Conservation (phyloP, 1,284 basidiomycete species). For the Peniophora sp. region DNA sequence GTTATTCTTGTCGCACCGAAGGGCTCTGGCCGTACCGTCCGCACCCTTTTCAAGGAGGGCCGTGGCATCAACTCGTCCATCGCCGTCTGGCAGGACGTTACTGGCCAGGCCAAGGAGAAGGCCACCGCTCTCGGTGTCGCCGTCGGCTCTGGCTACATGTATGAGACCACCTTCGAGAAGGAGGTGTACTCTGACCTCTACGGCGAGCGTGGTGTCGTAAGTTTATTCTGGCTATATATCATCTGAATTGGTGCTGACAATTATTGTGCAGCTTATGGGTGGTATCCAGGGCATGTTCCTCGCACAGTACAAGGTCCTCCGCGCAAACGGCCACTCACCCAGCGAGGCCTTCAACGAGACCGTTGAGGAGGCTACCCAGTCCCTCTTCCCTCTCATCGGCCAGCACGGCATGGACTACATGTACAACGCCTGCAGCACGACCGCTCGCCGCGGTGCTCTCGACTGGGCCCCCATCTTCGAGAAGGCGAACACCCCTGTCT, state of each 20-base stretch:
- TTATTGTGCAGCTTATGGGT: slow-evolving; percentile 77
- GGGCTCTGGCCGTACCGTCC: slow-evolving; percentile 97
- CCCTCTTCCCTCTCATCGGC: slow-evolving; percentile 95
- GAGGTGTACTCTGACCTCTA: slow-evolving; percentile 99
- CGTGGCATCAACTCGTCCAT: slow-evolving; percentile 92
- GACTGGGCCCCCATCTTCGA: slow-evolving; percentile 99
- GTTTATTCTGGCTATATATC: slow-evolving; percentile 24
- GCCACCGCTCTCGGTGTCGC: slow-evolving; percentile 92
- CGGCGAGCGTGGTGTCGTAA: slow-evolving; percentile 97
- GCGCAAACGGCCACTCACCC: slow-evolving; percentile 95
- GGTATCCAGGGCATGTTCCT: slow-evolving; percentile 99
- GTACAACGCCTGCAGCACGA: slow-evolving; percentile 98
- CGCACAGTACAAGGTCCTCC: slow-evolving; percentile 98
- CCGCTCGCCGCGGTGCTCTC: slow-evolving; percentile 94
- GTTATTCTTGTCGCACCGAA: slow-evolving; percentile 99
- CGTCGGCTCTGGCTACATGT: slow-evolving; percentile 93
- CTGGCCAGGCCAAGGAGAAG: slow-evolving; percentile 97
- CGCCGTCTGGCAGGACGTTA: slow-evolving; percentile 91
- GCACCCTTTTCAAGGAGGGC: slow-evolving; percentile 99
- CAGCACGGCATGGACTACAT: slow-evolving; percentile 99
- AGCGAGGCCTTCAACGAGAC: slow-evolving; percentile 99
- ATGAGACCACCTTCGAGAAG: slow-evolving; percentile 99
- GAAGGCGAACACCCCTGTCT: slow-evolving; percentile 88
- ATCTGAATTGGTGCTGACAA: neutral
- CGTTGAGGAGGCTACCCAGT: slow-evolving; percentile 98